Percentiles rank a stretch among this genome's conserved stretches.
Evolutionary conservation across 352 stramenopile species (phyloP).

Genomic region (Globisporangium radiosum): DNA sequence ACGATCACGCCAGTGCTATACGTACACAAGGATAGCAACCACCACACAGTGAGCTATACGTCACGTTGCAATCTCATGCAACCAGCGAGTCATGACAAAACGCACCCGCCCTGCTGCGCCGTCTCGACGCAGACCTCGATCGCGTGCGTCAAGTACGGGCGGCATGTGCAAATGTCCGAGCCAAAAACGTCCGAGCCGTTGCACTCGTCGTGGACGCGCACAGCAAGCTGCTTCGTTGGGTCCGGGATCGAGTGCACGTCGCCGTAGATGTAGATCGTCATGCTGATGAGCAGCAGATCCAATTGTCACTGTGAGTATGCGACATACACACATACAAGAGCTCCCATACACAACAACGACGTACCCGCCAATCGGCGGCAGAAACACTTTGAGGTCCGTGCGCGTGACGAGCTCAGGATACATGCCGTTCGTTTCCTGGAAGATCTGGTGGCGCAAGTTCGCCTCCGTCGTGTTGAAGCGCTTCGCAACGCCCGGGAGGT

Average conservation of each 20-base stretch:
- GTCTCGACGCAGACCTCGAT: constrained; percentile 99
- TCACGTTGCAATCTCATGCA: background rate
- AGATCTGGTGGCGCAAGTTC: constrained; percentile 95
- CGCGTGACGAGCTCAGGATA: constrained; percentile 98
- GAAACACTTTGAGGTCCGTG: constrained; percentile 97
- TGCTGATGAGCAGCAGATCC: constrained; percentile 16
- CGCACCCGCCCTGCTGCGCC: constrained; percentile 92
- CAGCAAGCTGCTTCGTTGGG: constrained; percentile 95
- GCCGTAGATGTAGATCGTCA: constrained; percentile 98
- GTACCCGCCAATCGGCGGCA: constrained; percentile 96
- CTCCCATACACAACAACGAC: constrained; percentile 6
- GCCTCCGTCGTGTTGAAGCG: constrained; percentile 96
- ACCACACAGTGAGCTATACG: background rate
- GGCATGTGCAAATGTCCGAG: constrained; percentile 98
- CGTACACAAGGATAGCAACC: background rate
- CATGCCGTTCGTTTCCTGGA: constrained; percentile 99
- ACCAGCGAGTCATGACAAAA: background rate
- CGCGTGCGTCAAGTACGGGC: constrained; percentile 97
- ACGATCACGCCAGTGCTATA: constrained; percentile 92
- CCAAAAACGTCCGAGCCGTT: constrained; percentile 98
- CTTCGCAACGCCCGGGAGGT: constrained; percentile 97
- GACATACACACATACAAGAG: background rate
- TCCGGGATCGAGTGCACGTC: constrained; percentile 96
- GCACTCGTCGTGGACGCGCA: constrained; percentile 99
- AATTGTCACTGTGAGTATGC: no score